phyloP scores from a whole-genome alignment of 2,329 filamentous ascomycete species.

The Lecanicillium sp. region DNA sequence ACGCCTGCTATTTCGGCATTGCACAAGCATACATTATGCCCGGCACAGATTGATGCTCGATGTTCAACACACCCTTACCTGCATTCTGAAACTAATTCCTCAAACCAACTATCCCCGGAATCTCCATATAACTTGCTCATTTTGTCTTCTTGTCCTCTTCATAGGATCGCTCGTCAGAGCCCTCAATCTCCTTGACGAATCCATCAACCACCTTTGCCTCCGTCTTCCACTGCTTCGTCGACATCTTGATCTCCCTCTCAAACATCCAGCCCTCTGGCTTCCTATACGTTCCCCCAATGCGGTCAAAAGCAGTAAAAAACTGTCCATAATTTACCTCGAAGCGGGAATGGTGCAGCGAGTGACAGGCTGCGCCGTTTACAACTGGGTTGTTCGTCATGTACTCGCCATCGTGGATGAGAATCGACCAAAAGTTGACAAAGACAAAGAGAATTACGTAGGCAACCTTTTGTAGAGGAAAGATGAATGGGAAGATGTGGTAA shows the following conservation, averaged over 20 bases:
- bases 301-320: conserved; percentile 88
- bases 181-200: conserved; percentile 65
- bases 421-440: conserved; percentile 95
- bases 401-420: conserved; percentile 93
- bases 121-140: too few species aligned
- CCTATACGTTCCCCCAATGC: conserved; percentile 78
- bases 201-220: conserved; percentile 71
- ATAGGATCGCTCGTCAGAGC: conserved; percentile 44
- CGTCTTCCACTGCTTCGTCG: conserved; percentile 66
- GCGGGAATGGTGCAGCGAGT: conserved; percentile 62
- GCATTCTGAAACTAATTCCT: too few species aligned
- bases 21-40: too few species aligned
- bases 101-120: too few species aligned
- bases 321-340: conserved; percentile 74
- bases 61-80: too few species aligned
- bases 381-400: conserved; percentile 86
- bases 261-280: conserved; percentile 73
- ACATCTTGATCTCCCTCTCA: conserved; percentile 78
- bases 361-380: conserved; percentile 91
- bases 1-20: too few species aligned
- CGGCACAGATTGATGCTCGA: too few species aligned
- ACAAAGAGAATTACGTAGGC: conserved; percentile 79
- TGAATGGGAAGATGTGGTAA: conserved; percentile 87
- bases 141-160: conserved; percentile 39
- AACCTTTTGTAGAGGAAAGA: conserved; percentile 89